A percentile compares a stretch with the other conserved stretches of the same genome.
phyloP scores from a whole-genome alignment of 106 monocot species.

The Dendrobium nobile region DNA sequence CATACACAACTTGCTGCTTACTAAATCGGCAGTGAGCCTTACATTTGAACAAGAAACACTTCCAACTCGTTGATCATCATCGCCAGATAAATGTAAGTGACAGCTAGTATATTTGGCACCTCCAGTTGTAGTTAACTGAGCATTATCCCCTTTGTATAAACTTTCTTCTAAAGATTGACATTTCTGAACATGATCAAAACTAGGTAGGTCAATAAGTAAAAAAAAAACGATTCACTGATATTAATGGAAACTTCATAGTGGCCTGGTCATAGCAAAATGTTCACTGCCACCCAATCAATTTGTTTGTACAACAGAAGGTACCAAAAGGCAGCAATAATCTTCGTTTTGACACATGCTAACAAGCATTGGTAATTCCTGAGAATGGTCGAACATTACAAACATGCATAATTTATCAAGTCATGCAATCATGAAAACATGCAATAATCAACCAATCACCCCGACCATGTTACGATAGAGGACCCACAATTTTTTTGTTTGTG shows the following conservation, averaged over 20 bases:
- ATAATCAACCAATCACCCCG: too few relatives aligned
- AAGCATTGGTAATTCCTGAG: not conserved
- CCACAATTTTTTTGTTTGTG: too few relatives aligned
- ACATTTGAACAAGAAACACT: conserved; percentile 28
- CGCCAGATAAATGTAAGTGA: conserved; percentile 44
- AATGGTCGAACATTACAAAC: not conserved
- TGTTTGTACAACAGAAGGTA: not conserved
- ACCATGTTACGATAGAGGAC: too few relatives aligned
- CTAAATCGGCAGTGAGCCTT: conserved; percentile 8
- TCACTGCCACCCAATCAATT: not conserved
- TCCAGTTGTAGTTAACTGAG: conserved; percentile 14
- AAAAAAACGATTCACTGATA: not conserved
- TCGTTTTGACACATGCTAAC: not conserved
- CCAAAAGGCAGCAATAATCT: not conserved
- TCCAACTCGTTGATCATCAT: conserved; percentile 24
- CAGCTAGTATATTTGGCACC: conserved; percentile 28
- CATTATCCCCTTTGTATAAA: conserved; percentile 2
- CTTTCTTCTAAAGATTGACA: conserved; percentile 10
- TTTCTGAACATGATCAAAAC: conserved; percentile 6
- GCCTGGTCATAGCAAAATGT: not conserved
- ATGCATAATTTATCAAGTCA: too few relatives aligned
- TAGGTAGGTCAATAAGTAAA: not conserved
- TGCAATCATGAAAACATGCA: too few relatives aligned
- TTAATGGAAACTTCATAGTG: not conserved
- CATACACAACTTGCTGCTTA: not conserved